Evolutionary conservation across 257 asterid species (phyloP).

Genomic region (Jaltomata sinuosa): DNA sequence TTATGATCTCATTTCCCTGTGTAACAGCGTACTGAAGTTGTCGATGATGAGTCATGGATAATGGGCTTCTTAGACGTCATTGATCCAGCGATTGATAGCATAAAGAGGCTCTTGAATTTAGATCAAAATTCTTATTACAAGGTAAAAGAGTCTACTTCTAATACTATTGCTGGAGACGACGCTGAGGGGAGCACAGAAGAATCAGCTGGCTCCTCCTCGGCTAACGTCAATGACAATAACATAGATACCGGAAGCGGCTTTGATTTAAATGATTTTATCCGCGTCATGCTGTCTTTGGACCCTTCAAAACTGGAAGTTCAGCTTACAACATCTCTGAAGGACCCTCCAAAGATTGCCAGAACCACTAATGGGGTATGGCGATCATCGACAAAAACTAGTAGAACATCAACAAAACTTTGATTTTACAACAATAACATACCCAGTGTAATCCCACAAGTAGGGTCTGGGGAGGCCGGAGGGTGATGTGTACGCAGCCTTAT

Average conservation of each 20-base stretch:
- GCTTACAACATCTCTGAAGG: slow-evolving; percentile 17
- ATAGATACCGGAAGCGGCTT: slow-evolving; percentile 33
- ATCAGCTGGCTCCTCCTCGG: slow-evolving; percentile 12
- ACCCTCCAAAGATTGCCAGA: slow-evolving; percentile 12
- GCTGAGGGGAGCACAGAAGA: slow-evolving; percentile 13
- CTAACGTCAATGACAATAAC: background rate
- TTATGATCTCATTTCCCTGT: background rate
- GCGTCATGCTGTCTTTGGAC: slow-evolving; percentile 49
- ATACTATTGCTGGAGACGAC: background rate
- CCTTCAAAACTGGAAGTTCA: slow-evolving; percentile 60
- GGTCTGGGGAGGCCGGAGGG: background rate
- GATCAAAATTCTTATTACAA: slow-evolving; percentile 15
- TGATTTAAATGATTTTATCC: slow-evolving; percentile 55
- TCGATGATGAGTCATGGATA: slow-evolving; percentile 90
- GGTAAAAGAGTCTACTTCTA: slow-evolving; percentile 10
- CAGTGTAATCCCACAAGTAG: background rate
- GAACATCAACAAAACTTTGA: slow-evolving; percentile 8
- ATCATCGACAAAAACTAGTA: slow-evolving; percentile 4
- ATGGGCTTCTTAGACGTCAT: slow-evolving; percentile 93
- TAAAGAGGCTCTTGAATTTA: slow-evolving; percentile 53
- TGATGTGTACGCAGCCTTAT: background rate
- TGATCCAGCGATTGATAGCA: slow-evolving; percentile 85
- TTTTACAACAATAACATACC: background rate
- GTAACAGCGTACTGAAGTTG: slow-evolving; percentile 86
- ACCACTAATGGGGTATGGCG: slow-evolving; percentile 21